phyloP scores from a whole-genome alignment of 805 yeast species.

The Ogataea methanolica region DNA sequence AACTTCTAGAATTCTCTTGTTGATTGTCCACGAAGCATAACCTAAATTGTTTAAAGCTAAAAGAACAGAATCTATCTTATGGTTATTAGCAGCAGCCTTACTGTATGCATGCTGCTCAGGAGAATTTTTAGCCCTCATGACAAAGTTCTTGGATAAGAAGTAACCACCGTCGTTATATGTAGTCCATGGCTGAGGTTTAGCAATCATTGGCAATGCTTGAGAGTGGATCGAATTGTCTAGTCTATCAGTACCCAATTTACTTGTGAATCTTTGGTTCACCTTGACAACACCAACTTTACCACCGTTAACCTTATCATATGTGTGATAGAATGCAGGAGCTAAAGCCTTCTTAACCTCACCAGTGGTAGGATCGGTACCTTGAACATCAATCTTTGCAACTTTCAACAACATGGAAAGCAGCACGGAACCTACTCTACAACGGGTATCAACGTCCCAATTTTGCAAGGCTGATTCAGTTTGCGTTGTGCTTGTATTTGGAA shows the following conservation, averaged over 20 bases:
- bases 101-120: slow-evolving; percentile 89
- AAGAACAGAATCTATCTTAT: slow-evolving; percentile 61
- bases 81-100: slow-evolving; percentile 73
- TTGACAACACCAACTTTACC: slow-evolving; percentile 76
- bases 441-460: slow-evolving; percentile 29
- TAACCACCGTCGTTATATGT: slow-evolving; percentile 84
- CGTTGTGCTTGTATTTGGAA: slow-evolving; percentile 3
- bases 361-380: slow-evolving; percentile 77
- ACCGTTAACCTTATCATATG: slow-evolving; percentile 78
- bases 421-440: slow-evolving; percentile 77
- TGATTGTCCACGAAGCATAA: slow-evolving; percentile 88
- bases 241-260: slow-evolving; percentile 62
- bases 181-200: slow-evolving; percentile 87
- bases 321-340: slow-evolving; percentile 89
- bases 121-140: slow-evolving; percentile 77
- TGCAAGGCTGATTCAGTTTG: background rate
- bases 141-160: slow-evolving; percentile 51
- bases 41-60: slow-evolving; percentile 86
- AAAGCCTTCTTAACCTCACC: slow-evolving; percentile 60
- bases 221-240: slow-evolving; percentile 65
- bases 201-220: slow-evolving; percentile 88
- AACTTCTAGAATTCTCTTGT: slow-evolving; percentile 61
- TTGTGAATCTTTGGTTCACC: slow-evolving; percentile 64
- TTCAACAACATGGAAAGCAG: slow-evolving; percentile 70
- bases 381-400: slow-evolving; percentile 77